phyloP scores from a whole-genome alignment of 371 early-diverging fungal species.

The Apophysomyces ossiformis region DNA sequence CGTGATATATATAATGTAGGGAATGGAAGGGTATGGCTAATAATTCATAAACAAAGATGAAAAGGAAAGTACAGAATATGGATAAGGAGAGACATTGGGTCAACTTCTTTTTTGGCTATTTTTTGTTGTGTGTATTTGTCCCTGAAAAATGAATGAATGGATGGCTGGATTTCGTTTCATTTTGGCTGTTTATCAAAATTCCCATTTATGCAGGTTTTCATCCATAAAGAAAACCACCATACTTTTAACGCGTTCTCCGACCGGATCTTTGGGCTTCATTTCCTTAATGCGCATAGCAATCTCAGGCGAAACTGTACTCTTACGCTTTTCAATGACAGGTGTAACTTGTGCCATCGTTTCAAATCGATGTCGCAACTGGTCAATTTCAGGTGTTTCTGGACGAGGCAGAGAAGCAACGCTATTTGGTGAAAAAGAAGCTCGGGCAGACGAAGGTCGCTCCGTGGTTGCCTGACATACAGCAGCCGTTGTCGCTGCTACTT shows the following conservation, averaged over 20 bases:
- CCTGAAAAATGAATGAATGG: conserved; percentile 3
- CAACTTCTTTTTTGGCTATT: too few relatives aligned
- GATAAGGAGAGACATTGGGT: background rate
- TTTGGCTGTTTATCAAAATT: conserved; percentile 26
- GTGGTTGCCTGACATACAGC: conserved; percentile 4
- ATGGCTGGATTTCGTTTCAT: background rate
- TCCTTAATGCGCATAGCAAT: conserved; percentile 37
- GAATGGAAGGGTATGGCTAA: conserved; percentile 1
- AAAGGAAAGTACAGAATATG: background rate
- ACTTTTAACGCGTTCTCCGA: conserved; percentile 42
- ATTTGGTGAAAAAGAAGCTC: conserved; percentile 34
- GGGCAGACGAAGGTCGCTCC: conserved; percentile 14
- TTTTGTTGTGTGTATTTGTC: background rate
- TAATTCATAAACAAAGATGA: background rate
- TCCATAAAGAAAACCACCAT: conserved; percentile 54
- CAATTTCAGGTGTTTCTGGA: conserved; percentile 49
- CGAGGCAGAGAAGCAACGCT: conserved; percentile 34
- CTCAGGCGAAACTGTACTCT: conserved; percentile 27
- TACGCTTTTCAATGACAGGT: conserved; percentile 9
- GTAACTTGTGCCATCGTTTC: conserved; percentile 30
- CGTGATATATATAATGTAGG: background rate
- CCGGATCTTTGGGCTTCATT: conserved; percentile 41
- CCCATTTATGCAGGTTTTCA: conserved; percentile 51
- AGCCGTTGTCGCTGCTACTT: conserved; percentile 35
- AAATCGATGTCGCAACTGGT: conserved; percentile 38